These are phyloP conservation scores for Plasmodium fragile DNA, from an alignment of 169 alveolate genomes.

Conservation along the genomic window DNA sequence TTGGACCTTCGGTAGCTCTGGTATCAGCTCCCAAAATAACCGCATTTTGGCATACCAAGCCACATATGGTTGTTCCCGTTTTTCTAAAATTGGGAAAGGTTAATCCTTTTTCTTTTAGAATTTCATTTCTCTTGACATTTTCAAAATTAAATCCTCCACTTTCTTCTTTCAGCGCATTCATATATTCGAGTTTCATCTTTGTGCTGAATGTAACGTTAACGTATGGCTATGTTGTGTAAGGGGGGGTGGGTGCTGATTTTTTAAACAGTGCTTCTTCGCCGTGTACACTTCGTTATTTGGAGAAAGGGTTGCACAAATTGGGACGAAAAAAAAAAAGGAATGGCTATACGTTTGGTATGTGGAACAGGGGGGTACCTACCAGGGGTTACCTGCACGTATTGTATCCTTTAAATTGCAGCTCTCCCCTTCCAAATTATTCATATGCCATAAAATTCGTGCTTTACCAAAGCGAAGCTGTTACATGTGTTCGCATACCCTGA, in stretches of 20 bases:
- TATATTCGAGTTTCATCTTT: conserved; percentile 73
- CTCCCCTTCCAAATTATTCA: neutral
- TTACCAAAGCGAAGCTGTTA: neutral
- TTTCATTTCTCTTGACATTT: conserved; percentile 70
- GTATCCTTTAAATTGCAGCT: neutral
- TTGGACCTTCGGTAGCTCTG: conserved; percentile 98
- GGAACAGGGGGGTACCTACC: neutral
- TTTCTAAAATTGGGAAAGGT: conserved; percentile 76
- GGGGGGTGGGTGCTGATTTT: neutral
- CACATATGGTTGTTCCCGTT: conserved; percentile 99
- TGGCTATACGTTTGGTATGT: neutral
- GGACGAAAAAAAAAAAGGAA: neutral
- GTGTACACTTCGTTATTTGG: neutral
- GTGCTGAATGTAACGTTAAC: conserved; percentile 10
- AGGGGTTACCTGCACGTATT: neutral
- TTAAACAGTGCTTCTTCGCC: neutral
- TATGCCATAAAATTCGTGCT: neutral
- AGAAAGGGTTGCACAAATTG: neutral
- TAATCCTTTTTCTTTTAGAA: conserved; percentile 66
- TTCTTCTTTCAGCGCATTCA: conserved; percentile 68
- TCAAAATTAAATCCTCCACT: conserved; percentile 76
- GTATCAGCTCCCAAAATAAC: conserved; percentile 99
- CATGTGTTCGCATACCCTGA: neutral
- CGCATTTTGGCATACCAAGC: conserved; percentile 94
- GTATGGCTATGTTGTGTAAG: neutral